phyloP scores from a whole-genome alignment of 148 eudicot genomes.

The Rhododendron ferrugineum region DNA sequence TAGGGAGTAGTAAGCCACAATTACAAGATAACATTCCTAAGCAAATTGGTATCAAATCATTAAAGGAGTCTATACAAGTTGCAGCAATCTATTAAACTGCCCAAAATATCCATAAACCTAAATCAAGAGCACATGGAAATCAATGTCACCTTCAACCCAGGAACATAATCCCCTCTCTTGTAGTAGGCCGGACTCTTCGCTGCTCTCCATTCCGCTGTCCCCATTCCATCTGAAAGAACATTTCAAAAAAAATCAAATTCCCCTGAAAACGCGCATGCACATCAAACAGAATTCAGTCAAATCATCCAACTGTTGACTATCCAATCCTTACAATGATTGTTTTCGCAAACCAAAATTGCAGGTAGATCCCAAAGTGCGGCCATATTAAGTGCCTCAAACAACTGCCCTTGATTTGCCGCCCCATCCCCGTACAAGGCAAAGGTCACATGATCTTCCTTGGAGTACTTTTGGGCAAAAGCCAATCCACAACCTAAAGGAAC shows the following conservation, averaged over 20 bases:
- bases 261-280: neutral
- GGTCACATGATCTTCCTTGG: constrained; percentile 65
- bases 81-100: neutral
- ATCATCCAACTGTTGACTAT: neutral
- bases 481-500: constrained; percentile 78
- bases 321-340: constrained; percentile 67
- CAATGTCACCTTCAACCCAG: constrained; percentile 73
- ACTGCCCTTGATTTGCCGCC: constrained; percentile 94
- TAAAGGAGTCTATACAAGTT: neutral
- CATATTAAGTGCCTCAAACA: constrained; percentile 95
- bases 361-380: constrained; percentile 98
- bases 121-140: neutral
- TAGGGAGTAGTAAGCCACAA: neutral
- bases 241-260: constrained; percentile 4
- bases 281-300: neutral
- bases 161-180: constrained; percentile 98
- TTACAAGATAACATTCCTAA: neutral
- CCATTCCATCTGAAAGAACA: constrained; percentile 79
- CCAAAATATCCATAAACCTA: neutral
- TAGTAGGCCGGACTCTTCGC: constrained; percentile 90
- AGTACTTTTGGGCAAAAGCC: constrained; percentile 92
- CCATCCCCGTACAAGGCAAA: constrained; percentile 93
- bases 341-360: constrained; percentile 92
- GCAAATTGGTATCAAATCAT: neutral
- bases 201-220: constrained; percentile 98